phyloP scores from a whole-genome alignment of 2,329 filamentous ascomycete genomes.

The Beauveria varroae region DNA sequence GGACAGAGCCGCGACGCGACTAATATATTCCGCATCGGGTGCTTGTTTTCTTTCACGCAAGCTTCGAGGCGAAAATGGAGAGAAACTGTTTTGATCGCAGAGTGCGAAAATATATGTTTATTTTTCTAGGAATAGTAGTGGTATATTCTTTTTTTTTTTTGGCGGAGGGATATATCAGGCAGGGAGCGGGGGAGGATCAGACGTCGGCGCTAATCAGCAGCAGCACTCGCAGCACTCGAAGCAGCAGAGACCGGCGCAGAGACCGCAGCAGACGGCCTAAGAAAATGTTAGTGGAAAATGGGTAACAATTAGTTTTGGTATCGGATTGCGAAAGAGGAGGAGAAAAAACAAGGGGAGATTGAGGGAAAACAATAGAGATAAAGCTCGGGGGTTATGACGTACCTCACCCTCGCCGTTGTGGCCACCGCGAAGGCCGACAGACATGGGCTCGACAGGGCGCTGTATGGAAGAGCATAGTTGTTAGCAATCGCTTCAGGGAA shows the following conservation, averaged over 20 bases:
- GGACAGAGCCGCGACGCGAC: neutral
- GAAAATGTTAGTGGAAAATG: conserved; percentile 2
- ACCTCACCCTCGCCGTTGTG: conserved; percentile 27
- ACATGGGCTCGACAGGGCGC: conserved; percentile 29
- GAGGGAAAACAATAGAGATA: neutral
- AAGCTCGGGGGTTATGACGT: conserved; percentile 11
- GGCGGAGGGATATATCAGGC: neutral
- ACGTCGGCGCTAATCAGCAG: conserved; percentile 18
- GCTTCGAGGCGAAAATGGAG: neutral
- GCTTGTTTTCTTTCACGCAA: neutral
- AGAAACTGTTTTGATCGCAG: neutral
- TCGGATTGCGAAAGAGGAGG: no score
- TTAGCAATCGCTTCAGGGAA: neutral
- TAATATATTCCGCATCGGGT: neutral
- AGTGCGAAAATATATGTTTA: neutral
- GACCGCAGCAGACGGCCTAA: conserved; percentile 32
- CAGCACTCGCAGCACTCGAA: conserved; percentile 28
- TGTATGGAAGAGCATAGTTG: conserved; percentile 9
- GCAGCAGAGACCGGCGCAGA: conserved; percentile 33
- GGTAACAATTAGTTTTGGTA: neutral
- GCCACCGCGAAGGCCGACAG: conserved; percentile 27
- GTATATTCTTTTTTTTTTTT: neutral
- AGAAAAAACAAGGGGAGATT: neutral
- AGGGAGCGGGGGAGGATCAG: neutral
- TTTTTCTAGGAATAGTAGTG: neutral